Base-by-base conservation (phyloP, 805 yeast genomes). In the Tetrapisispora taiwanensis region DNA sequence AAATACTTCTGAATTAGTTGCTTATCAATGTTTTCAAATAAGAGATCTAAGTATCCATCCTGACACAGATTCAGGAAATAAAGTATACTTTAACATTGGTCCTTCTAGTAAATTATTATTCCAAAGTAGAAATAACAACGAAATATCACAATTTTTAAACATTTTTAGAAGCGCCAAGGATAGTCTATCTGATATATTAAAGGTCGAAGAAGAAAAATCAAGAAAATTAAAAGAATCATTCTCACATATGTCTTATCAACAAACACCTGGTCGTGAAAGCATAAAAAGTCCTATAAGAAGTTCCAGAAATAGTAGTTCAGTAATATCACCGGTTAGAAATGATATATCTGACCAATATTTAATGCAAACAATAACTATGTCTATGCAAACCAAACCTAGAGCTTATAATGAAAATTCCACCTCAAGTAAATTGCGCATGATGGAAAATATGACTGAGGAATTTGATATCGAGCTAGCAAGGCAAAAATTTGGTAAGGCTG, bases 391-490 rank as follows among this genome's bases (percentile, higher is more conserved):
- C 15, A 61, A 83, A 45, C 70, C 79, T 43, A 58, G 78, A 35
- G 72, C 80, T 17, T 63, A 70, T 43, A 82, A 79, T 53, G 52
- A 56, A 48, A 65, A 59, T 57, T 67, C 54, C 42, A 44, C 67
- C 14, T 65, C 76, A 48, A 68, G 70, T 44, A 73, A 66, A 17
- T 64, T 81, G 44, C 73, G 75, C 44, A 63, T 64, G 27, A 66
- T 79, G 13, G 88, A 81, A 52, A 82, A 79, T 42, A 62, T 69
- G 28, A 66, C 84, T 15, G 87, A 83, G 54, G 86, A 81, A 44
- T 70, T 82, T 35, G 92, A 84, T 56, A 76, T 81, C 13, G 70
- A 70, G 44, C 69, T 83, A 22, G 81, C 85, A 10, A 80, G 82
- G 52, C 73, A 75, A 43, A 70, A 73, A 44, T 81, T 72, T 60